Conservation (phyloP, 306 rosid species). For the Lablab purpureus region DNA sequence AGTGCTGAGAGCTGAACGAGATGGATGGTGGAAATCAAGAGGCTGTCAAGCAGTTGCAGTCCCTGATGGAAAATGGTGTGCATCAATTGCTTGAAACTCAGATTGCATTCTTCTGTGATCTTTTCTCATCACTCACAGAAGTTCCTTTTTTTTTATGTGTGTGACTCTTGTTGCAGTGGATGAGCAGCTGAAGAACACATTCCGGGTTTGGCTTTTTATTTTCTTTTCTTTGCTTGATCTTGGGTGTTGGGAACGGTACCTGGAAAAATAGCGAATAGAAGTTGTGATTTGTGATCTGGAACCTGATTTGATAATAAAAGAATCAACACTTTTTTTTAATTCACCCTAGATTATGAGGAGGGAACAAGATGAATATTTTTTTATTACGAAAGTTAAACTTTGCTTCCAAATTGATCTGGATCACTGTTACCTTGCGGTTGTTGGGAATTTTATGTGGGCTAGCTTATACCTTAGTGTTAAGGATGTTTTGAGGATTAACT, state of each 20-base stretch:
- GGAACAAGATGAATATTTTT: background rate
- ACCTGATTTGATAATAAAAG: slow-evolving; percentile 9
- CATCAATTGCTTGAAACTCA: slow-evolving; percentile 10
- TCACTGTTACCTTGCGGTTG: slow-evolving; percentile 24
- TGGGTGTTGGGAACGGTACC: background rate
- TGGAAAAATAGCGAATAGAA: background rate
- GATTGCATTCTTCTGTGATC: slow-evolving; percentile 46
- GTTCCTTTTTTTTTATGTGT: background rate
- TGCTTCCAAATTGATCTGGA: slow-evolving; percentile 42
- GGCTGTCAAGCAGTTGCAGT: slow-evolving; percentile 75
- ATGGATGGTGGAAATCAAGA: slow-evolving; percentile 78
- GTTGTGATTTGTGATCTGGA: slow-evolving; percentile 42
- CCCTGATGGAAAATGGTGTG: slow-evolving; percentile 77
- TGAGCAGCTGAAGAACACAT: slow-evolving; percentile 70
- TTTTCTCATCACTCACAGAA: slow-evolving; percentile 6
- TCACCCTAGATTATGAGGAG: background rate
- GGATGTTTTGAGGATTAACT: background rate
- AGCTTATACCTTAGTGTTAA: background rate
- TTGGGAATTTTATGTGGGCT: background rate
- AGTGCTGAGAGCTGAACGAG: slow-evolving; percentile 17
- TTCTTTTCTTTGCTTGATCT: slow-evolving; percentile 43
- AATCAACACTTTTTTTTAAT: background rate
- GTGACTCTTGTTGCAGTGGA: slow-evolving; percentile 62
- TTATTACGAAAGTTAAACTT: slow-evolving; percentile 1
- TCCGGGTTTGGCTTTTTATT: slow-evolving; percentile 63